Base-by-base conservation (phyloP, 352 stramenopile genomes). In the Globisporangium echinulatum region DNA sequence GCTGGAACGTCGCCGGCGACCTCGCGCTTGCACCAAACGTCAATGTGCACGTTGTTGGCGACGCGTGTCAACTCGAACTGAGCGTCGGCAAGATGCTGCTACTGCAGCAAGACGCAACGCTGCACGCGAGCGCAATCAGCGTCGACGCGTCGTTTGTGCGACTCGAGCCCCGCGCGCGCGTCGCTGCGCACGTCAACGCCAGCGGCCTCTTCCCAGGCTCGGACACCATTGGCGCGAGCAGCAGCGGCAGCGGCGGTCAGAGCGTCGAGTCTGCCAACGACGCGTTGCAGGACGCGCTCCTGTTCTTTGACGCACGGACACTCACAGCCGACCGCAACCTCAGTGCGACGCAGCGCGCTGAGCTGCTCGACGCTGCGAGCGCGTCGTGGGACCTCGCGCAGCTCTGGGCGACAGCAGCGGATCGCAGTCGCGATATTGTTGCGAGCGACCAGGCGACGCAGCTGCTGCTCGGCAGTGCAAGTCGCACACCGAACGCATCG, bases 111-210 rank as follows among this genome's bases (percentile, higher is more conserved):
- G 59, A 72, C 8, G 66, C 81, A 4, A 47, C 50, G 38, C 64
- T 90, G 9, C 62, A 47, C 19, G 81, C 75, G 3, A 72, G 66
- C 10, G 77, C 76, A 2, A 47, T 90, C 0, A 80, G 71, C 47
- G 59, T 90, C 8, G 74, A 83, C 54, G 78, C 81, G 7, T 74
- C 78, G 40, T 88, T 83, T 46, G 81, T 90, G 51, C 81, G 81
- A 5, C 13, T 90, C 7, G 81, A 85, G 49, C 42, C 47, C 14
- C 40, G 70, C 42, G 71, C 78, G 8, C 40, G 62, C 15, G 55
- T 90, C 15, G 54, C 62, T 0, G 71, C 73, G 13, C 77, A 71
- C 14, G 61, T 65, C n/a, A 59, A 60, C 38, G 42, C 51, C 1
- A 33, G 52, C n/a, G 69, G 77, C 9, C 36, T 79, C 5, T 78